Conservation (phyloP, 2,329 filamentous ascomycete genomes). For the Fonsecaea multimorphosa region DNA sequence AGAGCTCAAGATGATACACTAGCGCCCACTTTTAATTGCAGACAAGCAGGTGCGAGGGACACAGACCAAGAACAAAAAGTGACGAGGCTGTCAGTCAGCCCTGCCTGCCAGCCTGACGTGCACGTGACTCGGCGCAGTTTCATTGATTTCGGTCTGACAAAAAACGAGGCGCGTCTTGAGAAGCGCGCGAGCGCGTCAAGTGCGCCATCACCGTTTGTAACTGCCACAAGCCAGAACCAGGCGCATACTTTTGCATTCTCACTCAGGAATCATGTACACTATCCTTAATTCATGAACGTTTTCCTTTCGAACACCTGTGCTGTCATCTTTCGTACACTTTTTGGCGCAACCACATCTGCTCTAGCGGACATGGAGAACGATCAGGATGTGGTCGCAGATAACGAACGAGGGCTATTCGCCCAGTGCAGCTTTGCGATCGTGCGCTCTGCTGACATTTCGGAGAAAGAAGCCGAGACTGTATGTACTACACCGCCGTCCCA, state of each 20-base stretch:
- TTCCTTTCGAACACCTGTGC: conserved; percentile 25
- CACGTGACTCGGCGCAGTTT: neutral
- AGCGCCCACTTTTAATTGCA: neutral
- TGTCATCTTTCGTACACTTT: conserved; percentile 27
- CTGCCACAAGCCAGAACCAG: neutral
- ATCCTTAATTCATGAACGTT: conserved; percentile 23
- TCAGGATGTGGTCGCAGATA: conserved; percentile 2
- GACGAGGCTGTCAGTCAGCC: neutral
- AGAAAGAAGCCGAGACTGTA: conserved; percentile 52
- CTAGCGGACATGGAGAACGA: conserved; percentile 25
- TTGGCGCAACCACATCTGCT: conserved; percentile 14
- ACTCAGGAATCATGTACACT: conserved; percentile 3
- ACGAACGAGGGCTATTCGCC: conserved; percentile 46
- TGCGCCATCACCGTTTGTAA: neutral
- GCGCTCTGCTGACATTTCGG: conserved; percentile 48
- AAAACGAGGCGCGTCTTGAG: neutral
- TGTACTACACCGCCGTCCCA: conserved; percentile 29
- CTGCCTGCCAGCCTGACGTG: too few relatives aligned
- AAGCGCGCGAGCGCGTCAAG: neutral
- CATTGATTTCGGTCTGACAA: neutral
- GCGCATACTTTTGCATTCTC: neutral
- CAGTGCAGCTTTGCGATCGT: conserved; percentile 56
- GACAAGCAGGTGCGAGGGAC: neutral
- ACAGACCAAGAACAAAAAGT: neutral
- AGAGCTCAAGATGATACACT: neutral